phyloP scores from a whole-genome alignment of 2,329 filamentous ascomycete species.

The Lecanicillium sp. region DNA sequence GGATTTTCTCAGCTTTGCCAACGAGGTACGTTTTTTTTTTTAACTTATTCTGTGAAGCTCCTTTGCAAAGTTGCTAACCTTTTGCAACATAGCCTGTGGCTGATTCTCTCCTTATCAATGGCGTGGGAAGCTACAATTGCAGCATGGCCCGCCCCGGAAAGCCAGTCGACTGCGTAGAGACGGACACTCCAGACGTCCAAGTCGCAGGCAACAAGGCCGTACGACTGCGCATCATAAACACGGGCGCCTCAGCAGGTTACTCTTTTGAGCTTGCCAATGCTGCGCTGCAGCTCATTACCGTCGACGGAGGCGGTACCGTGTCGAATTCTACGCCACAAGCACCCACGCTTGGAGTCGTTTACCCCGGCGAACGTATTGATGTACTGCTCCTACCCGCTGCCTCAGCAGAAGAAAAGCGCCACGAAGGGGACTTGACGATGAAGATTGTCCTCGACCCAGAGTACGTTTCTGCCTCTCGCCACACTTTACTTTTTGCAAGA shows the following conservation, averaged over 20 bases:
- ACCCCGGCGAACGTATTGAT: slow-evolving; percentile 16
- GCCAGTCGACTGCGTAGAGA: slow-evolving; percentile 8
- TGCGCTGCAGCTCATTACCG: slow-evolving; percentile 11
- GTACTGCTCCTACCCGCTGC: slow-evolving; percentile 4
- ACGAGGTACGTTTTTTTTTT: slow-evolving; percentile 7
- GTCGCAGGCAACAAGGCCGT: slow-evolving; percentile 5
- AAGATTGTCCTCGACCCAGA: slow-evolving; percentile 8
- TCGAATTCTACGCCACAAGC: slow-evolving; percentile 8
- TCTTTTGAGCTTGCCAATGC: slow-evolving; percentile 10
- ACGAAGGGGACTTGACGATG: slow-evolving; percentile 1
- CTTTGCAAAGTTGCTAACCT: not conserved
- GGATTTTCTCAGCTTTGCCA: slow-evolving; percentile 7
- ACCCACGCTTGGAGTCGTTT: slow-evolving; percentile 12
- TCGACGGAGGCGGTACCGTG: slow-evolving; percentile 13
- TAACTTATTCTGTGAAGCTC: too few species aligned
- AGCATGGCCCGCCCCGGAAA: slow-evolving; percentile 2
- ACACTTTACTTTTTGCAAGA: not conserved
- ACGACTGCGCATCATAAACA: slow-evolving; percentile 9
- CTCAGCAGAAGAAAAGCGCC: not conserved
- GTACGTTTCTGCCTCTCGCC: not conserved
- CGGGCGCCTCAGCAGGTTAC: slow-evolving; percentile 10
- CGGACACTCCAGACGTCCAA: not conserved
- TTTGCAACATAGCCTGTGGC: slow-evolving; percentile 5
- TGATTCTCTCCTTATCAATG: slow-evolving; percentile 11
- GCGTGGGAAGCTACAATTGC: slow-evolving; percentile 10